Evolutionary conservation across 2,329 filamentous ascomycete genomes (phyloP).

Genomic region (Pseudonectria foliicola): DNA sequence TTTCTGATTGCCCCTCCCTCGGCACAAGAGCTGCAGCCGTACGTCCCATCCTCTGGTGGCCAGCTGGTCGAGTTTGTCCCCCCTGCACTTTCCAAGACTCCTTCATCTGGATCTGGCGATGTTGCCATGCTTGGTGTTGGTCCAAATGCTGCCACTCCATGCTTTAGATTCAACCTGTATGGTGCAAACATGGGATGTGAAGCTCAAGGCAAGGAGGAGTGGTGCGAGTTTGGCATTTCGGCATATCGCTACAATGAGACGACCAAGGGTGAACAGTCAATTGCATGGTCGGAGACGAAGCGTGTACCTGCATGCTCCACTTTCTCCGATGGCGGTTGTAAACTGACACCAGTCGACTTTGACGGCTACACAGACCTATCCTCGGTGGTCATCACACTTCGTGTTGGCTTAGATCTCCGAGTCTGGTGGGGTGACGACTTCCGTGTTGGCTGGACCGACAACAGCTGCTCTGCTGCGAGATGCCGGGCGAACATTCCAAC

Average conservation of each 20-base stretch:
- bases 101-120: constrained; percentile 22
- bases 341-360: constrained; percentile 28
- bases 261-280: constrained; percentile 27
- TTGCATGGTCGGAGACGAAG: constrained; percentile 34
- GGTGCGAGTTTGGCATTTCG: constrained; percentile 36
- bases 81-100: constrained; percentile 24
- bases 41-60: constrained; percentile 31
- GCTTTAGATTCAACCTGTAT: constrained; percentile 34
- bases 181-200: constrained; percentile 33
- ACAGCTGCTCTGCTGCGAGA: constrained; percentile 30
- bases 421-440: constrained; percentile 38
- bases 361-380: constrained; percentile 33
- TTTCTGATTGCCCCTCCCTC: constrained; percentile 32
- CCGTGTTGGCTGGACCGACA: constrained; percentile 34
- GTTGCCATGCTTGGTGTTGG: constrained; percentile 34
- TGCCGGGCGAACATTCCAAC: constrained; percentile 25
- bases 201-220: constrained; percentile 27
- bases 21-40: constrained; percentile 25
- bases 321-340: constrained; percentile 27
- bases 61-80: constrained; percentile 35
- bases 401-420: constrained; percentile 30
- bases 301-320: constrained; percentile 31
- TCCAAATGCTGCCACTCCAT: constrained; percentile 28
- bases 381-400: constrained; percentile 31
- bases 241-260: constrained; percentile 31